A percentile compares a stretch with the other conserved stretches of the same genome.
Evolutionary conservation across 208 protist species (phyloP).

Genomic region (Wallacemonas sp.): DNA sequence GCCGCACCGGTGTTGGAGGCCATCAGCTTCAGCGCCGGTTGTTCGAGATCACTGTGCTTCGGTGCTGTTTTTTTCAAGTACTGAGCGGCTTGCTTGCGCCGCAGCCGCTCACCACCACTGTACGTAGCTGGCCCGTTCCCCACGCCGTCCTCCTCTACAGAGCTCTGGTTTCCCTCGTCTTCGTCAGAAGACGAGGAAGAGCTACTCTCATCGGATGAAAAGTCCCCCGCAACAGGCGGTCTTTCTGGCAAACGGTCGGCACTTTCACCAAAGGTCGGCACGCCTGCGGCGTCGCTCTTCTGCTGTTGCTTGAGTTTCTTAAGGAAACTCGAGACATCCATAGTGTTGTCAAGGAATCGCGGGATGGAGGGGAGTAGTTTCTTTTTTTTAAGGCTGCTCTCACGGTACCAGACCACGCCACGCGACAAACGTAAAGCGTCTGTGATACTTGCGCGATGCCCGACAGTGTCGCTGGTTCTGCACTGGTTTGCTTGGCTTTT

Average conservation of each 20-base stretch:
- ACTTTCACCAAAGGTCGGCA: too few relatives aligned
- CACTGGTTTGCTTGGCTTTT: too few relatives aligned
- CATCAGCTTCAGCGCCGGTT: slow-evolving; percentile 27
- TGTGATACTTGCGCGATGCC: too few relatives aligned
- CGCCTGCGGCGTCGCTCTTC: neutral
- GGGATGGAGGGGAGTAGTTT: too few relatives aligned
- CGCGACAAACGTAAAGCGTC: too few relatives aligned
- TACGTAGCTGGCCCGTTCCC: neutral
- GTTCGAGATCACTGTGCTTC: slow-evolving; percentile 21
- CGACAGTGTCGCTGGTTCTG: too few relatives aligned
- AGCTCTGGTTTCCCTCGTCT: neutral
- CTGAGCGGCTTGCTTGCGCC: neutral
- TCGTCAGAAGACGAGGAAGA: neutral
- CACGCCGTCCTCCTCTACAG: too few relatives aligned
- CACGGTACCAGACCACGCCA: too few relatives aligned
- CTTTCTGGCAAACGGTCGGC: too few relatives aligned
- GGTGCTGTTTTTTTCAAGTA: neutral
- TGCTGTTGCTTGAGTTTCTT: slow-evolving; percentile 58
- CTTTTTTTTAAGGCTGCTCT: too few relatives aligned
- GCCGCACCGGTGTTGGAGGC: neutral
- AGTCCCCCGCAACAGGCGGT: neutral
- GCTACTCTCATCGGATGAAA: neutral
- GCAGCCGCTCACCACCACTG: neutral
- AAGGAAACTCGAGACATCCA: slow-evolving; percentile 75
- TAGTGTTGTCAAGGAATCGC: too few relatives aligned